These are phyloP conservation scores for Beauveria brongniartii DNA, from an alignment of 2,329 filamentous ascomycete genomes.

Conservation along the genomic window DNA sequence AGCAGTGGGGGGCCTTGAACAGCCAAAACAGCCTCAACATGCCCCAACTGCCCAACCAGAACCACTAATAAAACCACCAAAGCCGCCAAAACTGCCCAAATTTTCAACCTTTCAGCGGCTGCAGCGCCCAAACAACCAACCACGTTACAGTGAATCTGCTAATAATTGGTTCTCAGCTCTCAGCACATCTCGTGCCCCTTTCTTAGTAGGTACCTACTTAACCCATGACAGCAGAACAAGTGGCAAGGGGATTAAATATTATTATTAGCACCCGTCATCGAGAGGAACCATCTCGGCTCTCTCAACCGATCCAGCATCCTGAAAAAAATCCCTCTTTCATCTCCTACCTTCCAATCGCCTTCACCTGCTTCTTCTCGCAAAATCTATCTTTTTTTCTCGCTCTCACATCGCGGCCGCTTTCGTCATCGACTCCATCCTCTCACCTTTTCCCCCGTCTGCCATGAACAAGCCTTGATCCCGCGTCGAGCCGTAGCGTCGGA, in stretches of 20 bases:
- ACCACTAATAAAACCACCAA: background rate
- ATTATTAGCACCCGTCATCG: background rate
- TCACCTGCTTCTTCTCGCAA: too few relatives aligned
- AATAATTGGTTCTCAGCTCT: background rate
- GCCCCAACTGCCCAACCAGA: background rate
- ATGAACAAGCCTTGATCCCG: conserved; percentile 2
- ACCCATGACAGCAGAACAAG: background rate
- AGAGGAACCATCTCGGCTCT: background rate
- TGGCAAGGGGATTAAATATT: background rate
- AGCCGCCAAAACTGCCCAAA: background rate
- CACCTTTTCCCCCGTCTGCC: background rate
- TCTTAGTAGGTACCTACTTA: background rate
- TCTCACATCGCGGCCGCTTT: background rate
- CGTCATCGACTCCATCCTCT: background rate
- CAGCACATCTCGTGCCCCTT: background rate
- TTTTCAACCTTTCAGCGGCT: background rate
- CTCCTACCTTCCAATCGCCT: background rate
- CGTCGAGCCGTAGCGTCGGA: conserved; percentile 11
- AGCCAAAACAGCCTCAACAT: background rate
- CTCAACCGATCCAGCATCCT: conserved; percentile 1
- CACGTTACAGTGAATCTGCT: background rate
- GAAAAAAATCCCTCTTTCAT: background rate
- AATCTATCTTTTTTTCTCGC: background rate
- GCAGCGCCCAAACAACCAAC: background rate
- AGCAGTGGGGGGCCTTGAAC: too few relatives aligned